Evolutionary conservation across 495 filamentous ascomycete genomes (phyloP).

Genomic region (Neurospora sp.): DNA sequence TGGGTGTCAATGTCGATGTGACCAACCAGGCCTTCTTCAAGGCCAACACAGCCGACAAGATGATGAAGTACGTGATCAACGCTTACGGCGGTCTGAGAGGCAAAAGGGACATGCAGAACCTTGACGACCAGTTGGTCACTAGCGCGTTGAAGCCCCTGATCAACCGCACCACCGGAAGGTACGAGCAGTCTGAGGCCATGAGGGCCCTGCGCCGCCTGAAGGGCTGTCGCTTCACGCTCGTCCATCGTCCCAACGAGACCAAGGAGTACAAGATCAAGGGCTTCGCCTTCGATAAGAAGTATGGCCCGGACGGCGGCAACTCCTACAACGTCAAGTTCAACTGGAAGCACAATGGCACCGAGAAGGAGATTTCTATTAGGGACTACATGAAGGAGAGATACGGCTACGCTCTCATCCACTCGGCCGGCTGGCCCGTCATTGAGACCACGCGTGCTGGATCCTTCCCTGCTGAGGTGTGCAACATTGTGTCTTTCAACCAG

Average conservation of each 20-base stretch:
- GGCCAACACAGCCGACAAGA: not conserved
- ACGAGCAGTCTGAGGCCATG: conserved; percentile 29
- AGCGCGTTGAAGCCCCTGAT: not conserved
- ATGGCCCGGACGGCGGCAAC: conserved; percentile 32
- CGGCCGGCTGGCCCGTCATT: conserved; percentile 51
- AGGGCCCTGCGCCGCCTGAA: conserved; percentile 44
- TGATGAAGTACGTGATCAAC: conserved; percentile 16
- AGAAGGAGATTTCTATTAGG: conserved; percentile 39
- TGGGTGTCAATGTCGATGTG: conserved; percentile 76
- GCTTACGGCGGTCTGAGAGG: not conserved
- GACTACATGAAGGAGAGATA: conserved; percentile 64
- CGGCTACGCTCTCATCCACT: conserved; percentile 39
- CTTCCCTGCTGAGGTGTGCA: conserved; percentile 72
- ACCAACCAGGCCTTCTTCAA: conserved; percentile 69
- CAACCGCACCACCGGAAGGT: not conserved
- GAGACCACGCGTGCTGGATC: conserved; percentile 54
- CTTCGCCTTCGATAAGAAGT: conserved; percentile 32
- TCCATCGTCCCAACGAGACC: conserved; percentile 41
- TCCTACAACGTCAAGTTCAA: conserved; percentile 51
- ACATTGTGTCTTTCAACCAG: conserved; percentile 48
- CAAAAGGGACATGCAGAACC: not conserved
- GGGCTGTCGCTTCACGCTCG: conserved; percentile 57
- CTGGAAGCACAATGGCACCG: conserved; percentile 39
- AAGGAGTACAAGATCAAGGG: conserved; percentile 54
- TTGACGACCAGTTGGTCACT: not conserved